Conservation (phyloP, 371 early-diverging fungal species). For the Nosema muscidifuracis region DNA sequence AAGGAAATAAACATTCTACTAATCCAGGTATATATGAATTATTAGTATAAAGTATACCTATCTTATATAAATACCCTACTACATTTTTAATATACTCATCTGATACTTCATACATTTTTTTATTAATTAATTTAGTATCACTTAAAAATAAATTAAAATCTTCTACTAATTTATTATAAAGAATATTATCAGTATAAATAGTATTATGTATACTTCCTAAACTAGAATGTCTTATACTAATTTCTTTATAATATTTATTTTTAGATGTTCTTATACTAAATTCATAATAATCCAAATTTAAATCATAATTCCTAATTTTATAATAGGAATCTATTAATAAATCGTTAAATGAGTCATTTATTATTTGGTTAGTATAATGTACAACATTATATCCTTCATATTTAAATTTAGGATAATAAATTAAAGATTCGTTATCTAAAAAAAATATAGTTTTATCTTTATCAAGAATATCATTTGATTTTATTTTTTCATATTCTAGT, state of each 20-base stretch:
- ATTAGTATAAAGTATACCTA: background rate
- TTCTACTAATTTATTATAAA: background rate
- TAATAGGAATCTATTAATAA: background rate
- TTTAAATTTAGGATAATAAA: background rate
- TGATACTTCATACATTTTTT: background rate
- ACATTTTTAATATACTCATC: background rate
- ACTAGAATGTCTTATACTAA: background rate
- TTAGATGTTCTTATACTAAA: background rate
- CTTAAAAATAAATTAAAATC: background rate
- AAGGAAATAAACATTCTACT: background rate
- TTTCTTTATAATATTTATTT: background rate
- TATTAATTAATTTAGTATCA: background rate
- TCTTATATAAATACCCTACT: background rate
- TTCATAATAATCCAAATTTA: background rate
- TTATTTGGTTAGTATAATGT: background rate
- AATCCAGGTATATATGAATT: too few species aligned
- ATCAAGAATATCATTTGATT: background rate
- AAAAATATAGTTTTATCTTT: background rate
- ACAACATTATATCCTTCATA: background rate
- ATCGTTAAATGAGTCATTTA: background rate
- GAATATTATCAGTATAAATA: background rate
- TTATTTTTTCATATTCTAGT: background rate
- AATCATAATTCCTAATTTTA: background rate
- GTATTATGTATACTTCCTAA: background rate
- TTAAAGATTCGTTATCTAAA: background rate